These are phyloP conservation scores for Stenocarpella maydis DNA, from an alignment of 2,329 filamentous ascomycete species.

Conservation along the genomic window DNA sequence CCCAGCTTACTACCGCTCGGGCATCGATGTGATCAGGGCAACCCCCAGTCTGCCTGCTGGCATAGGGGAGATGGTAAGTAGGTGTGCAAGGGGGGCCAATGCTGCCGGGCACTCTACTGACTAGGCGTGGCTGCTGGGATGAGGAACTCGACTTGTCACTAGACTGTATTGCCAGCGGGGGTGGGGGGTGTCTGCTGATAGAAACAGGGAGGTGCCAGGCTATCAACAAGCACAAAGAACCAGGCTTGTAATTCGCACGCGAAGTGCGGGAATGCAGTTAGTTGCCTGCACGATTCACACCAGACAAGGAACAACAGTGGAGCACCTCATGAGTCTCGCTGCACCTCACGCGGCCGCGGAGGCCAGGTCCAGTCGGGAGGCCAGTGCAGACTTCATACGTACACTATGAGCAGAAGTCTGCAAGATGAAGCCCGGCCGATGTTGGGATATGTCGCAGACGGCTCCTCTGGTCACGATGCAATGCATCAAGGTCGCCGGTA, in stretches of 20 bases:
- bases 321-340: not conserved
- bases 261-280: constrained; percentile 16
- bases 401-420: too few relatives aligned
- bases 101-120: not conserved
- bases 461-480: not conserved
- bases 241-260: not conserved
- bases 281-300: constrained; percentile 28
- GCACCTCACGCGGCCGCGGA: constrained; percentile 17
- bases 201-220: not conserved
- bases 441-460: not conserved
- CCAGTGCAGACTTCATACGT: not conserved
- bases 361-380: not conserved
- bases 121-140: not conserved
- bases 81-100: not conserved
- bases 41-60: not conserved
- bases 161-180: constrained; percentile 12
- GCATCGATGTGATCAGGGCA: not conserved
- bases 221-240: not conserved
- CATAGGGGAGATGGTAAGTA: not conserved
- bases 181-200: not conserved
- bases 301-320: constrained; percentile 5
- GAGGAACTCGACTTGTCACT: constrained; percentile 12
- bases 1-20: not conserved
- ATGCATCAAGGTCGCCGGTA: not conserved
- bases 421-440: too few relatives aligned